A percentile compares a stretch with the other conserved stretches of the same genome.
phyloP scores from a whole-genome alignment of 306 rosid species.

The Potentilla sterilis region DNA sequence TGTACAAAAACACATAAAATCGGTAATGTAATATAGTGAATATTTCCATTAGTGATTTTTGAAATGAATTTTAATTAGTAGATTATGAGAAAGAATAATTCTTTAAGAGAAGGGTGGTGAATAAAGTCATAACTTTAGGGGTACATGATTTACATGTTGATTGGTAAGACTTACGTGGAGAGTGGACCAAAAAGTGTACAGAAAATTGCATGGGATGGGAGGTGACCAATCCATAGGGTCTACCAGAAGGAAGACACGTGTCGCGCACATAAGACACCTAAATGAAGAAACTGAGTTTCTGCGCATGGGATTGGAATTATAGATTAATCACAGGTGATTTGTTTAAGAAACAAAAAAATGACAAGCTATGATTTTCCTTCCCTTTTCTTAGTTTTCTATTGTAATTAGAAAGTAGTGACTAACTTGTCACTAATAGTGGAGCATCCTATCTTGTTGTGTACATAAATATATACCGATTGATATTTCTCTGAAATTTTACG shows the following conservation, averaged over 20 bases:
- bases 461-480: not conserved
- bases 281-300: not conserved
- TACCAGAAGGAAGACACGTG: not conserved
- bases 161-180: not conserved
- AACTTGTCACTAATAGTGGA: not conserved
- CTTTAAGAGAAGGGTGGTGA: not conserved
- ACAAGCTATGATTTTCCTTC: not conserved
- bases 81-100: not conserved
- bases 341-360: not conserved
- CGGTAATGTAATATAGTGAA: not conserved
- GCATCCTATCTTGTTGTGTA: not conserved
- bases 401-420: not conserved
- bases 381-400: not conserved
- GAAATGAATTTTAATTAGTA: too few relatives aligned
- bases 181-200: not conserved
- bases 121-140: not conserved
- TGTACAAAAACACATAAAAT: too few relatives aligned
- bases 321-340: not conserved
- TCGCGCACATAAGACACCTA: constrained; percentile 13
- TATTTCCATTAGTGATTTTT: not conserved
- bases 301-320: constrained; percentile 8
- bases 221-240: constrained; percentile 7
- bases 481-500: too few relatives aligned
- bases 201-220: constrained; percentile 15
- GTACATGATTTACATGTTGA: not conserved